phyloP scores from a whole-genome alignment of 2,329 filamentous ascomycete species.

The Aspergillus udagawae region DNA sequence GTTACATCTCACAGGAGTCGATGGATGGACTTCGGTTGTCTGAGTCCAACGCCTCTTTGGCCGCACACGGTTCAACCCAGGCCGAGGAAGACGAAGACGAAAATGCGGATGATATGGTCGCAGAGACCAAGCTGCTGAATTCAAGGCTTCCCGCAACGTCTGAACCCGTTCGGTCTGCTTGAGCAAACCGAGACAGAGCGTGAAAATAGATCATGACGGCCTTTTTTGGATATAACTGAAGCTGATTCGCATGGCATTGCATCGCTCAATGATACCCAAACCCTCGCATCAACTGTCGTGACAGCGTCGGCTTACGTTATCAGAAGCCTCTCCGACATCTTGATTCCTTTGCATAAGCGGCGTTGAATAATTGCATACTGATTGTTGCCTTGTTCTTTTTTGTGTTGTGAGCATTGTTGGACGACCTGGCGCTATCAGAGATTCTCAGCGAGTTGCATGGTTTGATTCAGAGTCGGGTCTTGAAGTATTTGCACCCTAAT shows the following conservation, averaged over 20 bases:
- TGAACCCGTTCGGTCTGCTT: background rate
- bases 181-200: background rate
- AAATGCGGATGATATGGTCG: constrained; percentile 1
- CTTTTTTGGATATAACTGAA: background rate
- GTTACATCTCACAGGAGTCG: constrained; percentile 33
- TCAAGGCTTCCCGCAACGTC: background rate
- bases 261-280: constrained; percentile 5
- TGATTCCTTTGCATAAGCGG: background rate
- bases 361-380: constrained; percentile 3
- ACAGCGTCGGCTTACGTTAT: background rate
- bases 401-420: background rate
- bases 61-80: constrained; percentile 36
- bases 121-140: background rate
- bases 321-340: background rate
- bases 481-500: background rate
- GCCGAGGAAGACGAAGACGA: constrained; percentile 24
- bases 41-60: constrained; percentile 37
- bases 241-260: background rate
- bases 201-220: background rate
- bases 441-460: background rate
- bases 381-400: constrained; percentile 6
- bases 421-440: constrained; percentile 1
- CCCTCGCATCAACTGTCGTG: background rate
- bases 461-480: background rate
- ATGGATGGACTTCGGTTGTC: constrained; percentile 46